Base-by-base conservation (phyloP, 2,329 filamentous ascomycete species). In the Colletotrichum spinosum region DNA sequence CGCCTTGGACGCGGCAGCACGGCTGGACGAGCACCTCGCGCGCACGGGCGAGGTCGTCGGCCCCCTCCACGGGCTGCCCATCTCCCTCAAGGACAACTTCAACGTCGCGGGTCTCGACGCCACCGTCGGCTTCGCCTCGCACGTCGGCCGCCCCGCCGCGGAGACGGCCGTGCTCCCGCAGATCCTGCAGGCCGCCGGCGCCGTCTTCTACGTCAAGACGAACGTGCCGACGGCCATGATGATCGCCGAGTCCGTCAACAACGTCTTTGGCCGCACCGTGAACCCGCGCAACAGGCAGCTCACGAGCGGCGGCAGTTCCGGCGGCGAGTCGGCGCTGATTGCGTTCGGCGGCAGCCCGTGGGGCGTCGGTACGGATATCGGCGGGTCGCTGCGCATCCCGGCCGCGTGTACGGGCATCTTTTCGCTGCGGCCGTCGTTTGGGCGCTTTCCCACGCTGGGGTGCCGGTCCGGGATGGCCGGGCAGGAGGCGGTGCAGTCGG, bases 1-100 rank as follows among this genome's bases (percentile, higher is more conserved):
- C 17, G 87, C 85, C 5, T 70, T 89, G 2, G 64, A 73, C 2
- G 80, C 77, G 2, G 88, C 87, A 0, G 73, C 73, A 41, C 70
- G 75, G 3, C 76, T 84, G 2, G 88, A 90, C 70, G 77, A 78
- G n/a, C 75, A 87, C 64, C 69, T 86, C 2, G 75, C 76, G n/a
- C 70, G 70, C 38, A 83, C 82, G 1, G 81, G 84, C 9, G 76
- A 84, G 42, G 75, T 80, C 0, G 25, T 80, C 1, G 91, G 91
- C 0, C 89, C 90, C 2, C 81, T 93, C 2, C 90, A 93, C 74
- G 91, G 73, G 64, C 79, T 90, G 1, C 88, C 88, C 3, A 76
- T 90, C 37, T 88, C 88, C 0, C 81, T 93, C 51, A 93, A 93
- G 71, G 90, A 93, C 76, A 88, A 90, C 71, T 90, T 92, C 79